These are phyloP conservation scores for Pythium volutum DNA, from an alignment of 352 stramenopile species.

Conservation along the genomic window DNA sequence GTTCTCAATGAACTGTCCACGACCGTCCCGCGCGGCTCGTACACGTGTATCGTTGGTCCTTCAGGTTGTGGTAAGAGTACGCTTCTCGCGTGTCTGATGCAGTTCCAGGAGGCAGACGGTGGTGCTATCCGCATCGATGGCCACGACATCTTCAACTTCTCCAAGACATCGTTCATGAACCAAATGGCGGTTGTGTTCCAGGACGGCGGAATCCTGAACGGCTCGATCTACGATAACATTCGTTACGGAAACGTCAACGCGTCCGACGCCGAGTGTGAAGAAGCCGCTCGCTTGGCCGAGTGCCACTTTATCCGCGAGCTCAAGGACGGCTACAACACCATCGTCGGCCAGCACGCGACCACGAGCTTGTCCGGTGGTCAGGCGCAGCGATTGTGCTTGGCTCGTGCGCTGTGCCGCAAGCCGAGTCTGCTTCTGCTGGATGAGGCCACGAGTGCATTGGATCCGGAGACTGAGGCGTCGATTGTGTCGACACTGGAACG, in stretches of 20 bases:
- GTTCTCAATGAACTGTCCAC: slow-evolving; percentile 72
- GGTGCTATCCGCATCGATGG: slow-evolving; percentile 79
- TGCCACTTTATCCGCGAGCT: slow-evolving; percentile 83
- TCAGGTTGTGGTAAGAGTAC: slow-evolving; percentile 89
- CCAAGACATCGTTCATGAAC: slow-evolving; percentile 84
- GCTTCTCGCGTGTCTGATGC: slow-evolving; percentile 82
- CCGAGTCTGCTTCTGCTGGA: slow-evolving; percentile 80
- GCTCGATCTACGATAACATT: slow-evolving; percentile 88
- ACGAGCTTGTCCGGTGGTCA: slow-evolving; percentile 85
- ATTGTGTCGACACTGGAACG: slow-evolving; percentile 82
- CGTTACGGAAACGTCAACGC: slow-evolving; percentile 73
- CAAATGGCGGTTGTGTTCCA: slow-evolving; percentile 87
- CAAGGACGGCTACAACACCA: slow-evolving; percentile 78
- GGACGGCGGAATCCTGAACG: slow-evolving; percentile 84
- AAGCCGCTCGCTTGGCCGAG: slow-evolving; percentile 74
- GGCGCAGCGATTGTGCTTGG: slow-evolving; percentile 83
- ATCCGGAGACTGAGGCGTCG: slow-evolving; percentile 83
- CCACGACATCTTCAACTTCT: slow-evolving; percentile 86
- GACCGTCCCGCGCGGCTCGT: slow-evolving; percentile 72
- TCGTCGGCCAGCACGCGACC: slow-evolving; percentile 85
- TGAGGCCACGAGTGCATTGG: slow-evolving; percentile 84
- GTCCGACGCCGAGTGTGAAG: slow-evolving; percentile 77
- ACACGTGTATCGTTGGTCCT: slow-evolving; percentile 83
- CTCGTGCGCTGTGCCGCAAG: slow-evolving; percentile 73
- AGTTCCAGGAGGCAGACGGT: slow-evolving; percentile 83